A percentile compares a stretch with the other conserved stretches of the same genome.
These are phyloP conservation scores for Megacollybia platyphylla DNA, from an alignment of 1,284 basidiomycete genomes.

Conservation along the genomic window DNA sequence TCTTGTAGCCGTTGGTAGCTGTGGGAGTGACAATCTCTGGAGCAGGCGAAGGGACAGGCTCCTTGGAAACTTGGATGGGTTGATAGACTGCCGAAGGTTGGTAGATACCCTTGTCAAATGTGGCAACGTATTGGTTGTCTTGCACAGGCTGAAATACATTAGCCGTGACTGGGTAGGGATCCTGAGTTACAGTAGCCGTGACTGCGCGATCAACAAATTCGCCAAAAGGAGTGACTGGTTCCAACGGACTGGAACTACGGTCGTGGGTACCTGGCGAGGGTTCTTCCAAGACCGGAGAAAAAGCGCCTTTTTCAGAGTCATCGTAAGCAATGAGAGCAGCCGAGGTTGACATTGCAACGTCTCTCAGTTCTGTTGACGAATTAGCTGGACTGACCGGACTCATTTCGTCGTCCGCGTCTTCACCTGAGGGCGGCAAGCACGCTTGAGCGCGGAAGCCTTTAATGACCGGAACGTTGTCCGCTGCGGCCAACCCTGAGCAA, in stretches of 20 bases:
- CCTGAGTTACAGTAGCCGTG: conserved; percentile 14
- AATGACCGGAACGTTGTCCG: conserved; percentile 62
- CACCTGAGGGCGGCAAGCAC: conserved; percentile 59
- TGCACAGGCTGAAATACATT: too few species aligned
- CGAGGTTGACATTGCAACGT: not conserved
- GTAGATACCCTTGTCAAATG: not conserved
- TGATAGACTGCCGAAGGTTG: conserved; percentile 9
- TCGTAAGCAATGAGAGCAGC: conserved; percentile 10
- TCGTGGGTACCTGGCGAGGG: conserved; percentile 50
- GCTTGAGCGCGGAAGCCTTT: conserved; percentile 72
- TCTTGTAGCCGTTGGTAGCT: conserved; percentile 50
- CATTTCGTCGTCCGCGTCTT: conserved; percentile 31
- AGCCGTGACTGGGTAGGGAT: conserved; percentile 25
- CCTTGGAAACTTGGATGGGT: conserved; percentile 19
- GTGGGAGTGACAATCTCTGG: conserved; percentile 32
- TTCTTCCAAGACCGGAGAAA: conserved; percentile 54
- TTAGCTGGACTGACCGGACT: conserved; percentile 18
- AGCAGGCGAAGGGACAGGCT: conserved; percentile 17
- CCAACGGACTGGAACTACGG: conserved; percentile 50
- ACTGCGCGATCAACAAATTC: conserved; percentile 64
- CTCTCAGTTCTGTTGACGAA: conserved; percentile 16
- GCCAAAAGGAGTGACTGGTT: conserved; percentile 62
- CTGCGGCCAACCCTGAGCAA: conserved; percentile 51
- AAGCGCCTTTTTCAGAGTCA: conserved; percentile 33
- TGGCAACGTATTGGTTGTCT: conserved; percentile 5